Evolutionary conservation across 352 stramenopile genomes (phyloP).

Genomic region (Pythium insidiosum): DNA sequence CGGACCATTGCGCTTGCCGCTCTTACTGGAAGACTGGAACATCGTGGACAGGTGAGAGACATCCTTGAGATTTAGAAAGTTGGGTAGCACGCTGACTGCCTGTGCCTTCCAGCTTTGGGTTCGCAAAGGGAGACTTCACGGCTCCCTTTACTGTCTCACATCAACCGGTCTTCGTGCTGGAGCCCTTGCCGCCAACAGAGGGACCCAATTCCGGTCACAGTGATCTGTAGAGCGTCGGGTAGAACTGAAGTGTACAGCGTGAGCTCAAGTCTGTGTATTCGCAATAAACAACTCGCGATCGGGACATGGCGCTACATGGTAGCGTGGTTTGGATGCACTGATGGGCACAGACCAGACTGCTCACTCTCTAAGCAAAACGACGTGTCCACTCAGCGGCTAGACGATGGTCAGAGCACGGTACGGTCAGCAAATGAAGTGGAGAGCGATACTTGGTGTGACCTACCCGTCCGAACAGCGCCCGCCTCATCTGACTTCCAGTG

Average conservation of each 20-base stretch:
- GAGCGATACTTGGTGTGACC: too few species aligned
- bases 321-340: too few species aligned
- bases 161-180: constrained; percentile 28
- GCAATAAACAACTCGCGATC: too few species aligned
- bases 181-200: constrained; percentile 4
- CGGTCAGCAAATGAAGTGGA: too few species aligned
- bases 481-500: constrained; percentile 96
- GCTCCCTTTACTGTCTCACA: constrained; percentile 22
- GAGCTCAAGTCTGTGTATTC: too few species aligned
- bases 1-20: constrained; percentile 32
- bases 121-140: constrained; percentile 21
- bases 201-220: not conserved
- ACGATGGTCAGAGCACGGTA: too few species aligned
- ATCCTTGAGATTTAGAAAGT: not conserved
- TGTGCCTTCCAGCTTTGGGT: constrained; percentile 17
- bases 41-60: constrained; percentile 17
- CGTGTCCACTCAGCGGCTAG: constrained; percentile 62
- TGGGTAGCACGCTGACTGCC: constrained; percentile 9
- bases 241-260: too few species aligned
- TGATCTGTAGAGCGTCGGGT: not conserved
- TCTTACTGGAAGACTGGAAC: constrained; percentile 32
- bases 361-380: constrained; percentile 40
- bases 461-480: constrained; percentile 83
- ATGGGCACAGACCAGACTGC: too few species aligned
- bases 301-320: too few species aligned